These are phyloP conservation scores for Dendrocalamus sinicus DNA, from an alignment of 176 grass and related monocot species.

Conservation along the genomic window DNA sequence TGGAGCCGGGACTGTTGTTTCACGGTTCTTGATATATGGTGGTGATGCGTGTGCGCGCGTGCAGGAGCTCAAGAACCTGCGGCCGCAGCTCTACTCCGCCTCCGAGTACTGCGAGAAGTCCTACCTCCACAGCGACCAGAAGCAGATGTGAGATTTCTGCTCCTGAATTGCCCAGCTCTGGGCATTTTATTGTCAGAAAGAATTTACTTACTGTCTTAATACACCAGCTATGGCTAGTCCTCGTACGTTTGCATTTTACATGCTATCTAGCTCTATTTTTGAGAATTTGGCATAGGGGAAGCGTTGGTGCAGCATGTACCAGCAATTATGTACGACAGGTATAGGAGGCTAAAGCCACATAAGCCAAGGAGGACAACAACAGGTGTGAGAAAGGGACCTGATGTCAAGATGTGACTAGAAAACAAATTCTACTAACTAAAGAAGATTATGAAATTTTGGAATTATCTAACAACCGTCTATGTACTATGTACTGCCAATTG, in stretches of 20 bases:
- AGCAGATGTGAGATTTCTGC: constrained; percentile 64
- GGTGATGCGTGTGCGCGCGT: neutral
- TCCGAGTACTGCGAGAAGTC: constrained; percentile 97
- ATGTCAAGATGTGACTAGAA: constrained; percentile 15
- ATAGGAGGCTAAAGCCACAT: constrained; percentile 2
- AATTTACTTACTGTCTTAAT: constrained; percentile 15
- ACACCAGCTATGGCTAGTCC: neutral
- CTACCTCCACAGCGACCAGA: constrained; percentile 83
- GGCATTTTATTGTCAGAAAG: neutral
- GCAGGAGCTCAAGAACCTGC: constrained; percentile 97
- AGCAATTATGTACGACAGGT: constrained; percentile 12
- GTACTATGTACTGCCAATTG: constrained; percentile 10
- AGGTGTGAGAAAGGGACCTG: neutral
- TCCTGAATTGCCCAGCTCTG: neutral
- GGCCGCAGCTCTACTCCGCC: constrained; percentile 95
- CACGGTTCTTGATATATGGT: constrained; percentile 10
- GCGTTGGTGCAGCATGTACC: constrained; percentile 7
- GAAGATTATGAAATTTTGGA: constrained; percentile 28
- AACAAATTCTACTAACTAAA: constrained; percentile 37
- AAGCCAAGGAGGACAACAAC: constrained; percentile 7
- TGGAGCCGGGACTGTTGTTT: neutral
- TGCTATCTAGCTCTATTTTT: constrained; percentile 21
- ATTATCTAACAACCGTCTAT: constrained; percentile 18
- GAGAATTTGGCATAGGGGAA: constrained; percentile 1
- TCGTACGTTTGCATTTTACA: constrained; percentile 17